Evolutionary conservation across 163 green algal species (phyloP).

Genomic region (Scenedesmus sp.): DNA sequence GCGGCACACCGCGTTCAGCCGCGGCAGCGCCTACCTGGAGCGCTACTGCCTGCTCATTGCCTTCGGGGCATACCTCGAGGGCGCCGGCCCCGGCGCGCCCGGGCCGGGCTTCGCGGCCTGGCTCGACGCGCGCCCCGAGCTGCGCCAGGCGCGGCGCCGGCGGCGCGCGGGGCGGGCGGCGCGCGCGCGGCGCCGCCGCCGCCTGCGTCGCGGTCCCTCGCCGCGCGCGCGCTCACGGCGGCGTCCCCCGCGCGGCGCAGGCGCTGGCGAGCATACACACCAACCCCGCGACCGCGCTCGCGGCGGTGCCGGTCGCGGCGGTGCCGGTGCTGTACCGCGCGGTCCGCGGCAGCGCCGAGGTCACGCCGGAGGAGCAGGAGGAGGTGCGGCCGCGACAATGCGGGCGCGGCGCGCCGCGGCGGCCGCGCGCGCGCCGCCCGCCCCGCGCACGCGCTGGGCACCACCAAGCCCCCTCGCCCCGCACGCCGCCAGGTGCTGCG

Average conservation of each 20-base stretch:
- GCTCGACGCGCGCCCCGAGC: constrained; percentile 54
- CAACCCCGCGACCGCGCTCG: constrained; percentile 83
- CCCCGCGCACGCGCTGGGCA: not conserved
- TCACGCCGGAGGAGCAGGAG: constrained; percentile 47
- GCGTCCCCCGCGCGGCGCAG: constrained; percentile 58
- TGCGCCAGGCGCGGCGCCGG: constrained; percentile 59
- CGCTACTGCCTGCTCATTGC: constrained; percentile 93
- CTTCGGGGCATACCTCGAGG: constrained; percentile 86
- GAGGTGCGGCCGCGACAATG: too few relatives aligned
- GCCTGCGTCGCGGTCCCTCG: too few relatives aligned
- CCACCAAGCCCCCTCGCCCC: not conserved
- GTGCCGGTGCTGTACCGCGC: constrained; percentile 48
- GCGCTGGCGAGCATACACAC: constrained; percentile 74
- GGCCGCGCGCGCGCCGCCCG: too few relatives aligned
- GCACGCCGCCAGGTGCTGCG: constrained; percentile 62
- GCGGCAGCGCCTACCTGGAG: constrained; percentile 88
- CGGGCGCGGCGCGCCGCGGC: too few relatives aligned
- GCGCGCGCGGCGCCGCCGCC: too few relatives aligned
- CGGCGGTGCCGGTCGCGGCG: constrained; percentile 70
- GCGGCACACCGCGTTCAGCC: constrained; percentile 80
- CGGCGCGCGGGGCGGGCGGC: too few relatives aligned
- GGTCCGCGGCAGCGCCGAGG: constrained; percentile 27
- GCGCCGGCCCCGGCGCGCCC: constrained; percentile 33
- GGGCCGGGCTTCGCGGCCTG: constrained; percentile 46
- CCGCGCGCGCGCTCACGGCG: too few relatives aligned